Base-by-base conservation (phyloP, 306 rosid species). In the Medicago arabica region DNA sequence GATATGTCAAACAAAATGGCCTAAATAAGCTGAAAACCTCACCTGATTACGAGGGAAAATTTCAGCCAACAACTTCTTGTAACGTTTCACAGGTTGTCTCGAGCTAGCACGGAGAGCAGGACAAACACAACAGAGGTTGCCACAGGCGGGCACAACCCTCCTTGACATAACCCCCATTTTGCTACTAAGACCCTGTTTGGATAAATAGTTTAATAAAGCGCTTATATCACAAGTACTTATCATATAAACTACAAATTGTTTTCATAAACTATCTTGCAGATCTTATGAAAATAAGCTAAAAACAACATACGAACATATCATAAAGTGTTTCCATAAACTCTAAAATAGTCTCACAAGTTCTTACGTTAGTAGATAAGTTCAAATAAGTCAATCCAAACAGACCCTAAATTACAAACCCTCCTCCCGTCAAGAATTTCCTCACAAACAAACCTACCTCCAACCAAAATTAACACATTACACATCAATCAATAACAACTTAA, bases 111-210 rank as follows among this genome's bases (percentile, higher is more conserved):
- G 85, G 83, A 95, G 67, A 8, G 98, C 74, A 76, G 98, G 98
- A 81, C 98, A 95, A 74, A 88, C 76, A 81, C 86, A 85, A 86
- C 97, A 95, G 83, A 95, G 90, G 90, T 83, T 92, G 59, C 93
- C 96, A 63, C 97, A 92, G 88, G 75, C 97, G 6, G 98, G 98
- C 72, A 94, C 92, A 18, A 92, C 96, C 86, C 89, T 95, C 96
- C 98, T 85, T n/a, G 98, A 92, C 93, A 92, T 86, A 81, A 92
- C 98, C 96, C 97, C 97, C 97, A 92, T 93, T 79, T 72, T 7
- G 15, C 61, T 19, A 55, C 28, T 19, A 46, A 46, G 16, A 46
- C 51, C 51, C 51, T 46, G 51, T 46, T 44, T 12, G 5, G 7
- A 13, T 46, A 46, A 46, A 12, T 8, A 46, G 4, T 6, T 46